phyloP scores from a whole-genome alignment of 2,329 filamentous ascomycete species.

The Fusarium ramigenum region DNA sequence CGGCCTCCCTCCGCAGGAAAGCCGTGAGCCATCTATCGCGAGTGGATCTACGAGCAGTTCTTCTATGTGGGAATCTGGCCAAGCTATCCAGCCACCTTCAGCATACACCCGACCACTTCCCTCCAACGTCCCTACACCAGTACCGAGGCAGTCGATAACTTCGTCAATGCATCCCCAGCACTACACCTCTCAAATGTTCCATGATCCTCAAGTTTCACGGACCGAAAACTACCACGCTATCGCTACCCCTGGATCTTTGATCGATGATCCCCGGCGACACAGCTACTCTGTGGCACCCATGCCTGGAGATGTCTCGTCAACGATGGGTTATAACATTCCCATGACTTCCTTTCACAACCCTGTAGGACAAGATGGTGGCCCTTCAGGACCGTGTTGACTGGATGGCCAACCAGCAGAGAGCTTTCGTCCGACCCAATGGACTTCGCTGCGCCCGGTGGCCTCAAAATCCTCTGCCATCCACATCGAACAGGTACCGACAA shows the following conservation, averaged over 20 bases:
- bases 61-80: slow-evolving; percentile 47
- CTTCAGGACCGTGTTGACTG: slow-evolving; percentile 38
- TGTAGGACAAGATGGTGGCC: slow-evolving; percentile 29
- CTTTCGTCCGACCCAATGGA: slow-evolving; percentile 4
- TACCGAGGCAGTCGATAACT: slow-evolving; percentile 36
- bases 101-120: slow-evolving; percentile 43
- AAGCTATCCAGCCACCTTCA: slow-evolving; percentile 36
- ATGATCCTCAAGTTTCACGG: slow-evolving; percentile 32
- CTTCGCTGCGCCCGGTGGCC: not conserved
- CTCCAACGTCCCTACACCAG: slow-evolving; percentile 34
- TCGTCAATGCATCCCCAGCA: slow-evolving; percentile 38
- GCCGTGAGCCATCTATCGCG: slow-evolving; percentile 47
- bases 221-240: slow-evolving; percentile 35
- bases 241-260: slow-evolving; percentile 32
- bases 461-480: not conserved
- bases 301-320: slow-evolving; percentile 32
- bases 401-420: slow-evolving; percentile 6
- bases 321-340: slow-evolving; percentile 39
- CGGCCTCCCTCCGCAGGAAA: slow-evolving; percentile 45
- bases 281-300: slow-evolving; percentile 38
- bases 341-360: slow-evolving; percentile 39
- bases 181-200: slow-evolving; percentile 35
- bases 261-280: slow-evolving; percentile 40
- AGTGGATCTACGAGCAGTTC: slow-evolving; percentile 47
- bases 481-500: not conserved